Evolutionary conservation across 2,329 filamentous ascomycete species (phyloP), one percentile per base, ranked within the genome.

Genomic region (Fusarium tjaetaba): DNA sequence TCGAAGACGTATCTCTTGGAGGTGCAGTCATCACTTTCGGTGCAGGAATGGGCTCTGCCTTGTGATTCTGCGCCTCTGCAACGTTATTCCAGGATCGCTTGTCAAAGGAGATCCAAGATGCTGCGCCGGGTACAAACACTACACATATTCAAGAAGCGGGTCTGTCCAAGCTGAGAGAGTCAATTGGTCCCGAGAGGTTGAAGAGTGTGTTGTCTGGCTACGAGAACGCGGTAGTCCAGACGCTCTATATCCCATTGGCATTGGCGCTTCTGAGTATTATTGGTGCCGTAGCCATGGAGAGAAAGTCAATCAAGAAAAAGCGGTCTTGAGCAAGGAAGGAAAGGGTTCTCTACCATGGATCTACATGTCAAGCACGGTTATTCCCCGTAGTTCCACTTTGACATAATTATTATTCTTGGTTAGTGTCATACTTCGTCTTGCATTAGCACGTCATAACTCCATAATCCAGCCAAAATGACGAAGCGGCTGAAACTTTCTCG

Each of bases 1-100:
- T 67, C 4, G 72, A 77, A 8, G 76, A 78, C 7, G 52, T 77
- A 16, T 77, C 76, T 4, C 45, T 77, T 5, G 76, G 76, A 1
- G 76, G 76, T 4, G 76, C 76, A n/a, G 51, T 77, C 3, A 39
- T 78, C 11, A 78, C 65, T 7, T 77, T 78, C 13, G 76, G 76
- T 0, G 28, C 76, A 0, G 76, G 76, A 3, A 78, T 77, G 74
- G 76, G 76, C 3, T 73, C 72, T 5, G 58, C 76, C 1, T 11
- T 77, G 28, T 77, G 76, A 76, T 76, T 77, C 11, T 77, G 76
- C 18, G 76, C 76, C 4, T 76, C 76, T 4, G 76, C 76, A 8
- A 77, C 74, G 5, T 36, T 78, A 5, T 78, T 77, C 46, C 76
- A 77, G 24, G 69, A 53, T 7, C 76, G 76, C 1, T 60, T 77